phyloP scores from a whole-genome alignment of 352 stramenopile genomes.

The Globisporangium acanthophoron region DNA sequence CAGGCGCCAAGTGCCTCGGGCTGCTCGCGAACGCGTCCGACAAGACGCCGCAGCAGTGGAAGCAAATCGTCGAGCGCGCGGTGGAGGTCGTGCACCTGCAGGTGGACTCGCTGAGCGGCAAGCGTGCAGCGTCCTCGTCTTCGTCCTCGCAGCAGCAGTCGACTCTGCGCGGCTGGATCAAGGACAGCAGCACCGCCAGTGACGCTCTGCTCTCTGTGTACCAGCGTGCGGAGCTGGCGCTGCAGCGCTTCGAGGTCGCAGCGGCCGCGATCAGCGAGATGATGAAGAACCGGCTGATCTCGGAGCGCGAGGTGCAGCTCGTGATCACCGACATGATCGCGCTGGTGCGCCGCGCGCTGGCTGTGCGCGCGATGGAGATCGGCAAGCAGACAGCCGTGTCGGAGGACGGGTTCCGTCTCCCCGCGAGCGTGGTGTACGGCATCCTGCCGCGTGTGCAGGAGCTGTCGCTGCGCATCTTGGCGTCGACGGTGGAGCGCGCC shows the following conservation, averaged over 20 bases:
- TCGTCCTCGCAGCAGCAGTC: constrained; percentile 21
- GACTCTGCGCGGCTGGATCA: constrained; percentile 60
- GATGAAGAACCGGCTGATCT: constrained; percentile 46
- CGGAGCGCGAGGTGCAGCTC: constrained; percentile 73
- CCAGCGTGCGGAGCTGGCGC: constrained; percentile 40
- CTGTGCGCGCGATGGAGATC: constrained; percentile 59
- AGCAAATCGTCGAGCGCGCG: constrained; percentile 52
- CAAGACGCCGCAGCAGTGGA: constrained; percentile 57
- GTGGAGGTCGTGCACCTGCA: constrained; percentile 60
- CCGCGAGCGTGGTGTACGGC: constrained; percentile 67
- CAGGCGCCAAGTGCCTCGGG: constrained; percentile 36
- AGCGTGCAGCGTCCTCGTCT: constrained; percentile 19
- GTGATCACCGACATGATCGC: constrained; percentile 48
- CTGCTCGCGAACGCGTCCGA: constrained; percentile 56
- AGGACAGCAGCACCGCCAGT: constrained; percentile 25
- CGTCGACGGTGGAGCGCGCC: constrained; percentile 33
- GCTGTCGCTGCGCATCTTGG: constrained; percentile 36
- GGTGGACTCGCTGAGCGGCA: constrained; percentile 58
- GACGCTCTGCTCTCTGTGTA: constrained; percentile 43
- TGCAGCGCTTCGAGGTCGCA: constrained; percentile 34
- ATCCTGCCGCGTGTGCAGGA: constrained; percentile 52
- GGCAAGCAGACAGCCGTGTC: constrained; percentile 80
- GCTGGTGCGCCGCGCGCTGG: constrained; percentile 54
- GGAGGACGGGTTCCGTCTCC: constrained; percentile 68
- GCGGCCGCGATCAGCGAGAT: constrained; percentile 33